phyloP scores from a whole-genome alignment of 495 filamentous ascomycete genomes.

The Penicillium macrosclerotiorum region DNA sequence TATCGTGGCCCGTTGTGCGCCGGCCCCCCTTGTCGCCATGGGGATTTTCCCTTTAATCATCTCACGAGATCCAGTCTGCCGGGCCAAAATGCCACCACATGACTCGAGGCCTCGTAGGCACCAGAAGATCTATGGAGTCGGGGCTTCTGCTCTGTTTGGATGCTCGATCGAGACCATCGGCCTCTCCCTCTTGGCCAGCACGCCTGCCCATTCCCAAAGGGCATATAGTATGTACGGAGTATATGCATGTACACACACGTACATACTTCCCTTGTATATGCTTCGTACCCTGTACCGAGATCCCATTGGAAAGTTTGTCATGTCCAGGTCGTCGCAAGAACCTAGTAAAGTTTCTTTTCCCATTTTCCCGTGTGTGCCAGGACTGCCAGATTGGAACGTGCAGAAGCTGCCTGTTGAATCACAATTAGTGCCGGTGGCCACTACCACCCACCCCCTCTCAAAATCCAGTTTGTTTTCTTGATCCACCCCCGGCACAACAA shows the following conservation, averaged over 20 bases:
- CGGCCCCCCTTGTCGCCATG: neutral
- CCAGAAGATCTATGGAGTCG: slow-evolving; percentile 2
- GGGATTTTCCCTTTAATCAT: slow-evolving; percentile 2
- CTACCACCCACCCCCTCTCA: neutral
- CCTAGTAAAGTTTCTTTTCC: neutral
- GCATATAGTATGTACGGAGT: no score
- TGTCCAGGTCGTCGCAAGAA: no score
- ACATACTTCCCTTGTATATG: no score
- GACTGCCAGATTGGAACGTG: slow-evolving; percentile 22
- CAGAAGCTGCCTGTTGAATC: slow-evolving; percentile 17
- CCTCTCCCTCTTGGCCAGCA: no score
- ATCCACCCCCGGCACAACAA: no score
- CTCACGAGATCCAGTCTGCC: slow-evolving; percentile 4
- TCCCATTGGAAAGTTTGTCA: no score
- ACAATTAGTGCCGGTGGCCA: slow-evolving; percentile 17
- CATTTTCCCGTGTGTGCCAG: slow-evolving; percentile 19
- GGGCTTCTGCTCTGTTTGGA: slow-evolving; percentile 5
- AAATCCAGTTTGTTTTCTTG: neutral
- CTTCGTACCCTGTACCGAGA: no score
- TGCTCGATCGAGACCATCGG: neutral
- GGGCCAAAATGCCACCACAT: slow-evolving; percentile 1
- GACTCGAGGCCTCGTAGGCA: slow-evolving; percentile 4
- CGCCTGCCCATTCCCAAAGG: no score
- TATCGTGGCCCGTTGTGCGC: slow-evolving; percentile 8
- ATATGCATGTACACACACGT: no score